Evolutionary conservation across 345 rosid genomes (phyloP).

Genomic region (Viola odorata): DNA sequence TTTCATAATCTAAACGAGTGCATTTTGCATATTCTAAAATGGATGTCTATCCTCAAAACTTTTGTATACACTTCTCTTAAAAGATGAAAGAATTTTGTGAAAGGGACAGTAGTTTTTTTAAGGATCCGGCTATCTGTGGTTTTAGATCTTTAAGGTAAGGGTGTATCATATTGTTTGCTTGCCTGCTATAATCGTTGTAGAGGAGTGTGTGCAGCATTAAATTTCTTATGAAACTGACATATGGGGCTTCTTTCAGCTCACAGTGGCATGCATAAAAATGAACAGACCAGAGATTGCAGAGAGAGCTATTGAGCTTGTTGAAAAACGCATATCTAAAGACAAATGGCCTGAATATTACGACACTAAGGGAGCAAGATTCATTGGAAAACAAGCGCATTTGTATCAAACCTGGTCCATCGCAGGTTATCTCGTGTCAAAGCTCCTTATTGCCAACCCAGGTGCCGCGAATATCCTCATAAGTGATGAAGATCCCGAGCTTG

Average conservation of each 20-base stretch:
- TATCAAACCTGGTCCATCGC: constrained; percentile 93
- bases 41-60: too few relatives aligned
- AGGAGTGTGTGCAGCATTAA: not conserved
- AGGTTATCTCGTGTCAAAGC: constrained; percentile 82
- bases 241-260: constrained; percentile 41
- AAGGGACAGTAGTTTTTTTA: too few relatives aligned
- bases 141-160: too few relatives aligned
- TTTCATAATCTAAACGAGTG: too few relatives aligned
- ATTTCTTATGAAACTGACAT: constrained; percentile 5
- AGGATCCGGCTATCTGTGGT: too few relatives aligned
- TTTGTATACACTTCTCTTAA: too few relatives aligned
- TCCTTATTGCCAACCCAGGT: constrained; percentile 59
- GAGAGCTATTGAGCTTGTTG: constrained; percentile 64
- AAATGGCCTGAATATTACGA: constrained; percentile 95
- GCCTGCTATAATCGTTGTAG: not conserved
- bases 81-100: too few relatives aligned
- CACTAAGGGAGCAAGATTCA: constrained; percentile 64
- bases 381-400: constrained; percentile 80
- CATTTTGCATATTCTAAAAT: too few relatives aligned
- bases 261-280: constrained; percentile 86
- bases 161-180: not conserved
- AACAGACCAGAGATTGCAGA: constrained; percentile 78
- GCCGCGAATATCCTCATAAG: constrained; percentile 50
- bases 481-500: constrained; percentile 74
- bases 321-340: constrained; percentile 60